Conservation (phyloP, 2,329 filamentous ascomycete genomes). For the Raffaelea arxii region DNA sequence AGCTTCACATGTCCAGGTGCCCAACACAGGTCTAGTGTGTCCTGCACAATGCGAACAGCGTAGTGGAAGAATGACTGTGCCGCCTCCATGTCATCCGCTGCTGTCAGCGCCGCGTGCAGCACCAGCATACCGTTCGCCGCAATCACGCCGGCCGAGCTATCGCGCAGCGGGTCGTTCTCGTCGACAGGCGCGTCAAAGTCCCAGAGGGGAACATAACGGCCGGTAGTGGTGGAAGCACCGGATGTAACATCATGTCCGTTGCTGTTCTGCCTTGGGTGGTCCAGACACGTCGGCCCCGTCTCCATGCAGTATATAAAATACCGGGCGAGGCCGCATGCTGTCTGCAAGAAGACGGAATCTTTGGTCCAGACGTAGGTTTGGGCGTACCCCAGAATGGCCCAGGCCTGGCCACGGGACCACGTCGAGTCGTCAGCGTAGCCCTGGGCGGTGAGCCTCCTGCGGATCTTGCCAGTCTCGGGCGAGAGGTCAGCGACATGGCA, state of each 20-base stretch:
- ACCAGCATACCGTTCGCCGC: constrained; percentile 32
- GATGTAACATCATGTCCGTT: no score
- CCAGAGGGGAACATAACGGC: constrained; percentile 21
- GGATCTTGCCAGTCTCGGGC: constrained; percentile 29
- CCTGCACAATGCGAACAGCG: constrained; percentile 20
- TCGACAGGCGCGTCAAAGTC: constrained; percentile 29
- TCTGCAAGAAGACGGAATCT: constrained; percentile 30
- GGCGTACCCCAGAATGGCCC: constrained; percentile 39
- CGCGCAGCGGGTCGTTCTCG: constrained; percentile 19
- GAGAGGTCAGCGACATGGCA: constrained; percentile 41
- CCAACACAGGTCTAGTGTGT: constrained; percentile 20
- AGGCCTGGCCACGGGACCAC: constrained; percentile 43
- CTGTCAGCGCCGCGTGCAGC: constrained; percentile 23
- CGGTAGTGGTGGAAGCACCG: constrained; percentile 9
- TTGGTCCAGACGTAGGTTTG: constrained; percentile 40
- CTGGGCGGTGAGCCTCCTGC: constrained; percentile 36
- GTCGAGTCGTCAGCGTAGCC: constrained; percentile 35
- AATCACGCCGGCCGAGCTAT: constrained; percentile 28
- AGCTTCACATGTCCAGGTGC: constrained; percentile 14
- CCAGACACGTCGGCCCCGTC: constrained; percentile 20
- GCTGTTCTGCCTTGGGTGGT: no score
- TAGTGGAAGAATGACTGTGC: constrained; percentile 17
- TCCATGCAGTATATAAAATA: constrained; percentile 37
- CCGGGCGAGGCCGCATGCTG: constrained; percentile 34
- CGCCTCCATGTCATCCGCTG: constrained; percentile 1